These are phyloP conservation scores for Aureobasidium sp. DNA, from an alignment of 2,329 filamentous ascomycete genomes.

Conservation along the genomic window DNA sequence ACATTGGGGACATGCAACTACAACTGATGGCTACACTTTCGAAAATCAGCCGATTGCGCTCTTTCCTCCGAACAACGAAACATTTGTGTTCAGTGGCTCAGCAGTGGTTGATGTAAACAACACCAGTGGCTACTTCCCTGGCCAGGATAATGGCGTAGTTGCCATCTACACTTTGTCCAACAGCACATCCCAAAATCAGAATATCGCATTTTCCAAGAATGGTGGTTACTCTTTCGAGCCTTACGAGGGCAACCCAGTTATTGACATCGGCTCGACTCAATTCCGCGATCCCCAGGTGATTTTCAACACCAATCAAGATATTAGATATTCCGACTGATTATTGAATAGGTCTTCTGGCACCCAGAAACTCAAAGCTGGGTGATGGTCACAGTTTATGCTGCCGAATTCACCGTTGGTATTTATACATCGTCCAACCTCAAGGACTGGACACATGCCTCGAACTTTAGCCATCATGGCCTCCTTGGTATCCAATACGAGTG, in stretches of 20 bases:
- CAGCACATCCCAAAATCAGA: conserved; percentile 46
- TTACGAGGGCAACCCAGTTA: conserved; percentile 55
- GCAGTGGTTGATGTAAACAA: conserved; percentile 57
- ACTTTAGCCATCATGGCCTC: conserved; percentile 49
- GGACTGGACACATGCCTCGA: conserved; percentile 52
- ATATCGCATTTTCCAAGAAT: conserved; percentile 56
- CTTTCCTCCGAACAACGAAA: conserved; percentile 49
- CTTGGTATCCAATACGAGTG: conserved; percentile 56
- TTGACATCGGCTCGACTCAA: conserved; percentile 47
- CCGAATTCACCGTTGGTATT: conserved; percentile 52
- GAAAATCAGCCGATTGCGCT: conserved; percentile 58
- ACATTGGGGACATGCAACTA: conserved; percentile 60
- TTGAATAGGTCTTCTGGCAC: conserved; percentile 47
- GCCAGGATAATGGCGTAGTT: conserved; percentile 55
- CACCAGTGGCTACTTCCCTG: conserved; percentile 58
- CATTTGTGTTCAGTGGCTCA: conserved; percentile 49
- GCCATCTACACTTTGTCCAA: conserved; percentile 50
- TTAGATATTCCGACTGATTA: neutral
- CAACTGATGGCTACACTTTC: conserved; percentile 57
- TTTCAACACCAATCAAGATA: neutral
- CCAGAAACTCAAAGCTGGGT: conserved; percentile 47
- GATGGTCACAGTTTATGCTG: conserved; percentile 48
- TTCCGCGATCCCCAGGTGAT: conserved; percentile 56
- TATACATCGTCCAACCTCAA: conserved; percentile 55
- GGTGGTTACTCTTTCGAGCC: conserved; percentile 56